Conservation (phyloP, 148 eudicot genomes). For the Vaccinium vitisidaea region DNA sequence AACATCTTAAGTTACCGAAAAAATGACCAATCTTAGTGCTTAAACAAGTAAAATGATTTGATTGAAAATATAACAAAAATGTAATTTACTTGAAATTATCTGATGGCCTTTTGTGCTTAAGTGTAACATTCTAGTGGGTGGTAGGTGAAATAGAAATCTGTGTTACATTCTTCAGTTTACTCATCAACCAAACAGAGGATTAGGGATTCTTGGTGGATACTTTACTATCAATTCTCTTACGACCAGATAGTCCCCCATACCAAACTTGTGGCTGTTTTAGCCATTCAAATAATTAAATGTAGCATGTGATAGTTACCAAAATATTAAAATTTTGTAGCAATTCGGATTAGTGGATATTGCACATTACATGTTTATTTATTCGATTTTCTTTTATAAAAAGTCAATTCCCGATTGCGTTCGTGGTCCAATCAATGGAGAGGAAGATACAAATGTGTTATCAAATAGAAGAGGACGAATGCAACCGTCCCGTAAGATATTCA, state of each 20-base stretch:
- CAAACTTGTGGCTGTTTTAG: not conserved
- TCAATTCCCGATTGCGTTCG: too few species aligned
- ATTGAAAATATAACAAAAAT: not conserved
- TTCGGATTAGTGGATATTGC: not conserved
- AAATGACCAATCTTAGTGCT: not conserved
- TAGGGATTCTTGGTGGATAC: not conserved
- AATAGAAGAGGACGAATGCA: not conserved
- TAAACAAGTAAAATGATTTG: not conserved
- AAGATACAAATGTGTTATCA: not conserved
- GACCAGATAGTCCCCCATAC: not conserved
- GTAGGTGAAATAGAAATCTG: not conserved
- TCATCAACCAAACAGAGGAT: conserved; percentile 4
- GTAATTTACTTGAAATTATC: not conserved
- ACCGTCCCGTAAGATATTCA: not conserved
- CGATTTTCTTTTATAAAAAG: too few species aligned
- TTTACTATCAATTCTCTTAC: not conserved
- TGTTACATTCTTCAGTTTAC: not conserved
- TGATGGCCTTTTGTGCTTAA: not conserved
- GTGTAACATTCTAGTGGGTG: not conserved
- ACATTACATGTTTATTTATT: too few species aligned
- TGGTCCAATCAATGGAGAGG: not conserved
- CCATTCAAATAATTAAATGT: not conserved
- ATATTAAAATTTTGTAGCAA: not conserved
- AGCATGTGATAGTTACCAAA: not conserved
- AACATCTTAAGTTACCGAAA: too few species aligned